Base-by-base conservation (phyloP, 2,329 filamentous ascomycete species). In the Colletotrichum liriopes region DNA sequence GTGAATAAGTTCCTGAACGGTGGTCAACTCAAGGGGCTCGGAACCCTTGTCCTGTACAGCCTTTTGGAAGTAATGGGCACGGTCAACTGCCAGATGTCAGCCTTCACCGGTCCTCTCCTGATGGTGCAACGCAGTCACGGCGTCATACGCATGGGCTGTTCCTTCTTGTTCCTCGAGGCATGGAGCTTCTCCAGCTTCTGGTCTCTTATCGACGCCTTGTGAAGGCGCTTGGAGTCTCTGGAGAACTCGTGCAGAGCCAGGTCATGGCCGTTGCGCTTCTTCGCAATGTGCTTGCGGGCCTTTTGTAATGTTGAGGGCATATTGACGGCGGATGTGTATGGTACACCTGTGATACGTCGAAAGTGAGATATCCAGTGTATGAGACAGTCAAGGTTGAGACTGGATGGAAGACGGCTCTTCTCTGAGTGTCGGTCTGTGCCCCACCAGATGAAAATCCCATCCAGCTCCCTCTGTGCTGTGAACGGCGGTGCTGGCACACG, bases 211-310 rank as follows among this genome's bases (percentile, higher is more conserved):
- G 90, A 90, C 26, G 96, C 96, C 77, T 92, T 90, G 80, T 94
- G 93, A 74, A 98, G 86, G 63, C 94, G 90, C 78, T 93, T 90
- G 4, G 95, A 93, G 85, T 98, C 94, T 76, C 96, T 89, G 73
- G 95, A 98, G 81, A 94, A 94, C 82, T 95, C 93, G 79, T 98
- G 96, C 29, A 98, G 87, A 16, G 92, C 88, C 39, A 92, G 91
- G 58, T 94, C 88, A 49, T 91, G 90, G 26, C 91, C 91, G 75
- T 91, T 90, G 76, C 93, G 91, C 88, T 98, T 98, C 86, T 97
- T 98, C 43, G 91, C 86, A 75, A 98, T 96, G 75, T 94, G 91
- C 85, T 98, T 98, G 74, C 93, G 90, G 26, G 96, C 93, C 81
- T 98, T 98, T 74, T 90, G 85, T 8, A 98, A 84, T 55, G 92